Base-by-base conservation (phyloP, 2,329 filamentous ascomycete genomes). In the Curvularia sp. region DNA sequence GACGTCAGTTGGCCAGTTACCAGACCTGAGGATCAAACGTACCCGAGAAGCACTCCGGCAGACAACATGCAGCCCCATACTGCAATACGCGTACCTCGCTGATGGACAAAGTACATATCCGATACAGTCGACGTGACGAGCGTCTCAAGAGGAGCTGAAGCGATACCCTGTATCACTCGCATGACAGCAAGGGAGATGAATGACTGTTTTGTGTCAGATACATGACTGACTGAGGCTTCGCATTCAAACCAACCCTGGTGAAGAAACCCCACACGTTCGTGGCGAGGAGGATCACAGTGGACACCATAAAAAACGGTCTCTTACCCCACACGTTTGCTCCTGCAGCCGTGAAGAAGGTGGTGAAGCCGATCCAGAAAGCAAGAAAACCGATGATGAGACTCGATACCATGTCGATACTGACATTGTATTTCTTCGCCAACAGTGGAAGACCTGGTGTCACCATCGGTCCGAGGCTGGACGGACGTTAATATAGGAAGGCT, bases 41-140 rank as follows among this genome's bases (percentile, higher is more conserved):
- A 78, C 58, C 78, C 79, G 3, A 78, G 75, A 18, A 77, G 68
- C 20, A 81, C 79, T 15, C 76, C 73, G 3, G 69, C 66, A 31
- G 63, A 62, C 12, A 75, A 38, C 69, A 76, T 74, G 35, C 73
- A 75, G 15, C 78, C 75, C 72, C 80, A 81, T 51, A 96, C 84
- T 1, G 93, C 93, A 90, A 97, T 97, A 49, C 93, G 87, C 63
- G 89, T 86, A 38, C 93, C 93, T 58, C 91, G 85, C 80, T 91
- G 88, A 79, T 94, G 94, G 22, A 97, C 92, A 75, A 89, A 96
- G 79, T 93, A 97, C 54, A 98, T 76, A 75, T 98, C 94, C 33
- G 93, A 94, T 2, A 98, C 91, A 28, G 89, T 89, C 0, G 91
- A 92, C 72, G 96, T 97, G 59, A 97, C 89, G 22, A 97, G 81